Conservation (phyloP, 2,329 filamentous ascomycete species). For the Curvularia sp. region DNA sequence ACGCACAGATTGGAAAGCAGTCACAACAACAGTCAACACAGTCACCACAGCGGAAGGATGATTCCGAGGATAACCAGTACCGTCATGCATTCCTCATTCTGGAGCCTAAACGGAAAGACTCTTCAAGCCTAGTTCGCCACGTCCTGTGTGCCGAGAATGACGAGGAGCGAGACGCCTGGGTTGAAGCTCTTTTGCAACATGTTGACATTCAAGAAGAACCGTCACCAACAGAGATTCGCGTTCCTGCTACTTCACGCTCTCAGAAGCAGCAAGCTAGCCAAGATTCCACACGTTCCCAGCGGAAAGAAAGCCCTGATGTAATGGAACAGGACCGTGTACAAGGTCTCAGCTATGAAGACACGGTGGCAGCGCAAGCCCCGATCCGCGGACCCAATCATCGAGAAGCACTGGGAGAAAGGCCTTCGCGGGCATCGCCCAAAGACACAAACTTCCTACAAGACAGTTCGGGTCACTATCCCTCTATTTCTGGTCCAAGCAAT, state of each 20-base stretch:
- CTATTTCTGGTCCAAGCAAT: conserved; percentile 85
- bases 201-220: conserved; percentile 72
- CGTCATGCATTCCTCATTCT: conserved; percentile 94
- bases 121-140: conserved; percentile 84
- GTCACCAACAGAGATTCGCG: conserved; percentile 56
- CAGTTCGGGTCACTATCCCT: conserved; percentile 46
- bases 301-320: conserved; percentile 51
- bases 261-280: conserved; percentile 53
- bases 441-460: conserved; percentile 47
- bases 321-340: conserved; percentile 51
- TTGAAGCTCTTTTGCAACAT: conserved; percentile 86
- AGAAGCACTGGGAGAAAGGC: conserved; percentile 31
- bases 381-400: conserved; percentile 55
- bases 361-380: conserved; percentile 64
- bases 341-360: conserved; percentile 64
- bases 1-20: conserved; percentile 94
- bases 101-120: conserved; percentile 96
- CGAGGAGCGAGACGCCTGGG: conserved; percentile 90
- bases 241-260: conserved; percentile 28
- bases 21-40: conserved; percentile 67
- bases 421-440: conserved; percentile 41
- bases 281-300: conserved; percentile 37
- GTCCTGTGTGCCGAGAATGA: conserved; percentile 97
- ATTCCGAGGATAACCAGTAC: conserved; percentile 91
- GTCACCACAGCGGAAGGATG: conserved; percentile 68